Percentiles rank a stretch among this genome's conserved stretches.
phyloP scores from a whole-genome alignment of 1,284 basidiomycete genomes.

The Heimioporus retisporus region DNA sequence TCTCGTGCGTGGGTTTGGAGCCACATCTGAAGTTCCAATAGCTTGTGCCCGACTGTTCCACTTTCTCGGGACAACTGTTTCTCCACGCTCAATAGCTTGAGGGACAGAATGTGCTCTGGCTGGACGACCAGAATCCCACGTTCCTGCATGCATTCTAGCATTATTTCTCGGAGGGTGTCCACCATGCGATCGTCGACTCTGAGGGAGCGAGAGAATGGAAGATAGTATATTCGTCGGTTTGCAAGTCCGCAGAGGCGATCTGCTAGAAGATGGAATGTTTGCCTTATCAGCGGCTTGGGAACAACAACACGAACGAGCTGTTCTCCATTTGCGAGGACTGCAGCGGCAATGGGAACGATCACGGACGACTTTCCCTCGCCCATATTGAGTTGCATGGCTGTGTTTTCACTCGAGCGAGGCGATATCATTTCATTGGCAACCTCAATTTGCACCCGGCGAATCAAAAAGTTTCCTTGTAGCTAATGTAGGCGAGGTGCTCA shows the following conservation, averaged over 20 bases:
- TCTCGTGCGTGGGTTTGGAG: neutral
- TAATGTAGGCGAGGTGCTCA: conserved; percentile 22
- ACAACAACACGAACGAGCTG: conserved; percentile 41
- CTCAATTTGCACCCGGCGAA: conserved; percentile 39
- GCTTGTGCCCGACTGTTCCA: neutral
- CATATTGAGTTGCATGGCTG: conserved; percentile 55
- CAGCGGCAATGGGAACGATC: conserved; percentile 57
- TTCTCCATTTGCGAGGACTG: conserved; percentile 52
- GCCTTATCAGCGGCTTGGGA: conserved; percentile 48
- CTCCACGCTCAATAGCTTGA: neutral
- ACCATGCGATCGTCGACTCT: conserved; percentile 20
- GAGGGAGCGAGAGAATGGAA: conserved; percentile 58
- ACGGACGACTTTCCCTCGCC: conserved; percentile 50
- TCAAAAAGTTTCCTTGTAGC: conserved; percentile 53
- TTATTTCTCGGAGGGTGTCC: conserved; percentile 26
- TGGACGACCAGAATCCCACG: neutral
- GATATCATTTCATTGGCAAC: conserved; percentile 32
- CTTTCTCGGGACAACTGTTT: neutral
- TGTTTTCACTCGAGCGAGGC: conserved; percentile 47
- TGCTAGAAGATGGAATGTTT: conserved; percentile 59
- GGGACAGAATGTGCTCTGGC: neutral
- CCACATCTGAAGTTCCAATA: neutral
- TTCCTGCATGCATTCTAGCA: neutral
- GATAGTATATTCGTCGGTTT: conserved; percentile 57
- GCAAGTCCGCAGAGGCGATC: conserved; percentile 53